Conservation (phyloP, 2,329 filamentous ascomycete genomes). For the Pseudogymnoascus sp. region DNA sequence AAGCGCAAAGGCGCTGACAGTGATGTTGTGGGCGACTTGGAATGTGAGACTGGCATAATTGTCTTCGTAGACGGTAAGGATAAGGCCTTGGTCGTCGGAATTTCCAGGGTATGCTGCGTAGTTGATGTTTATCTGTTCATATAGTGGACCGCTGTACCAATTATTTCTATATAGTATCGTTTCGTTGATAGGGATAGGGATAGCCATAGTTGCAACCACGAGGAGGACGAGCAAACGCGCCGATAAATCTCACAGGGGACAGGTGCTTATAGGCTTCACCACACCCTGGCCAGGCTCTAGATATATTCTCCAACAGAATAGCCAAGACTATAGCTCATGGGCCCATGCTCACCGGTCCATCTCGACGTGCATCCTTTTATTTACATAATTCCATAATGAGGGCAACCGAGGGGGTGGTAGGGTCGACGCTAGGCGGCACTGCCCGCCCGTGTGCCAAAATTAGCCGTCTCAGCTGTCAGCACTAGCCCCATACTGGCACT, state of each 20-base stretch:
- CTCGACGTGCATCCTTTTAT: background rate
- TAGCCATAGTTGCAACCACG: background rate
- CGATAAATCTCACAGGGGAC: background rate
- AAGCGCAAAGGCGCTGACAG: background rate
- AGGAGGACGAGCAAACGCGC: no score
- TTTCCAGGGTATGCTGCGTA: background rate
- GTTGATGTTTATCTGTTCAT: background rate
- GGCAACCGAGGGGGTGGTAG: background rate
- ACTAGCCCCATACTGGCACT: background rate
- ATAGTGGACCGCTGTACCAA: background rate
- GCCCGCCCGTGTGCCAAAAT: conserved; percentile 4
- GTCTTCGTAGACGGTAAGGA: background rate
- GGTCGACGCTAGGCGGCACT: background rate
- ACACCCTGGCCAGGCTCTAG: background rate
- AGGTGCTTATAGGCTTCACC: background rate
- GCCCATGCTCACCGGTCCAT: background rate
- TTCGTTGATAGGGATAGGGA: background rate
- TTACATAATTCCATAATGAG: background rate
- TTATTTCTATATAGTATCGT: background rate
- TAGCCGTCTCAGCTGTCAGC: background rate
- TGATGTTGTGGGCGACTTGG: background rate
- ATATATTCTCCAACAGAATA: background rate
- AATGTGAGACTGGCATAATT: conserved; percentile 1
- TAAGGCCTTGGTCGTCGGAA: background rate
- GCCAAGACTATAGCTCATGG: background rate